Conservation (phyloP, 352 stramenopile species). For the Globisporangium heterothallicum region DNA sequence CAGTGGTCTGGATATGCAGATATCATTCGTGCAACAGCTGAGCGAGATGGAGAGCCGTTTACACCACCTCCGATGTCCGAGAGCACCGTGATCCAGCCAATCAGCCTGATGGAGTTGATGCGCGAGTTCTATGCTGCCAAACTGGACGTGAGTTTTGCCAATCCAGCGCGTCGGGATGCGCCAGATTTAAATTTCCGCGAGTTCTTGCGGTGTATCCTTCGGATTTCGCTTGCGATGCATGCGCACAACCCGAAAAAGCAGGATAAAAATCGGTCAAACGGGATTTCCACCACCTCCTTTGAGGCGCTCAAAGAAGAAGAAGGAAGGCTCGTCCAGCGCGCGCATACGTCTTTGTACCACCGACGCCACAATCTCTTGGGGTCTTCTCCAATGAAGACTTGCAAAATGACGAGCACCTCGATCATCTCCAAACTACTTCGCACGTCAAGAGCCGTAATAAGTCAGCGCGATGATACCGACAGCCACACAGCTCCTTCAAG, state of each 20-base stretch:
- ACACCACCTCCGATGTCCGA: constrained; percentile 21
- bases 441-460: constrained; percentile 34
- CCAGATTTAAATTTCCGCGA: constrained; percentile 64
- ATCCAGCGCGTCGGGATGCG: constrained; percentile 38
- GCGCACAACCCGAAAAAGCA: constrained; percentile 18
- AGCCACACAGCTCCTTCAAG: background rate
- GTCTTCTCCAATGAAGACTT: constrained; percentile 38
- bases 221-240: constrained; percentile 67
- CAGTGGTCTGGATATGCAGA: constrained; percentile 18
- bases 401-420: constrained; percentile 59
- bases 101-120: constrained; percentile 58
- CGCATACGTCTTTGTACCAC: constrained; percentile 35
- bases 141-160: constrained; percentile 63
- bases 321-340: constrained; percentile 15
- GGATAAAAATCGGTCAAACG: constrained; percentile 18
- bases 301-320: constrained; percentile 49
- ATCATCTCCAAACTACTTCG: constrained; percentile 54
- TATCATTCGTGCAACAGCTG: constrained; percentile 36
- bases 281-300: constrained; percentile 41
- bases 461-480: constrained; percentile 13
- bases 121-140: constrained; percentile 71
- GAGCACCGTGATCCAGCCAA: constrained; percentile 34
- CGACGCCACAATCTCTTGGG: constrained; percentile 48
- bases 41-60: constrained; percentile 54
- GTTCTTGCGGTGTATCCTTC: constrained; percentile 65